These are phyloP conservation scores for Microascus cirrosus DNA, from an alignment of 2,329 filamentous ascomycete species.

Conservation along the genomic window DNA sequence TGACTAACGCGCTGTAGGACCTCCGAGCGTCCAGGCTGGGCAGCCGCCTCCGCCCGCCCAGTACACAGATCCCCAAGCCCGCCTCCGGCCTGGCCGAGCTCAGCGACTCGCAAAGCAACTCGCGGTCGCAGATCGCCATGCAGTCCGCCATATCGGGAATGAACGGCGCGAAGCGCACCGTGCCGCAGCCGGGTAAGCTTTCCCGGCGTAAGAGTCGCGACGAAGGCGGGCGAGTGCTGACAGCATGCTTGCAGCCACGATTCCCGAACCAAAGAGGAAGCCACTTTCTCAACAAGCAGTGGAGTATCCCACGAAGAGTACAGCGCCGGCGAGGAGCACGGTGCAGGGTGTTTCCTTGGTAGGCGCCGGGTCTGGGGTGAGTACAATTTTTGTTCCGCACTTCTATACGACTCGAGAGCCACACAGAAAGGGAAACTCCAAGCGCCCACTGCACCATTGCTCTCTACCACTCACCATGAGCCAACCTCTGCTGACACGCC, in stretches of 20 bases:
- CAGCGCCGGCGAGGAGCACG: slow-evolving; percentile 22
- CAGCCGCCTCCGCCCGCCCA: slow-evolving; percentile 3
- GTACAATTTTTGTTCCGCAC: not conserved
- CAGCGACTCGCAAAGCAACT: slow-evolving; percentile 49
- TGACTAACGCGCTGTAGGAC: slow-evolving; percentile 1
- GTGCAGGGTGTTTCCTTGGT: slow-evolving; percentile 28
- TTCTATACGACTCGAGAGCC: not conserved
- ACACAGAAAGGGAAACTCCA: not conserved
- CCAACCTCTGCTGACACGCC: not conserved
- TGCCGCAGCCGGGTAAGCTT: slow-evolving; percentile 29
- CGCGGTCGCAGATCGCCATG: slow-evolving; percentile 30
- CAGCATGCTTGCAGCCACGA: not conserved
- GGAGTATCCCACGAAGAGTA: slow-evolving; percentile 33
- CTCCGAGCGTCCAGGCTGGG: slow-evolving; percentile 4
- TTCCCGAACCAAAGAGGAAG: slow-evolving; percentile 42
- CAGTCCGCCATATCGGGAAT: slow-evolving; percentile 19
- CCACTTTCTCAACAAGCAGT: slow-evolving; percentile 42
- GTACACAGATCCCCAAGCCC: not conserved
- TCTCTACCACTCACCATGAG: not conserved
- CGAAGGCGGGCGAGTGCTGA: not conserved
- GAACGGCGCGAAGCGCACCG: slow-evolving; percentile 38
- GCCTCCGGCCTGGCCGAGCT: slow-evolving; percentile 26
- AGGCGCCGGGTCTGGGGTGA: slow-evolving; percentile 8
- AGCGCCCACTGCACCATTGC: not conserved
- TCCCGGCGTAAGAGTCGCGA: slow-evolving; percentile 6